These are phyloP conservation scores for Pseudogymnoascus sp. DNA, from an alignment of 2,329 filamentous ascomycete genomes.

Conservation along the genomic window DNA sequence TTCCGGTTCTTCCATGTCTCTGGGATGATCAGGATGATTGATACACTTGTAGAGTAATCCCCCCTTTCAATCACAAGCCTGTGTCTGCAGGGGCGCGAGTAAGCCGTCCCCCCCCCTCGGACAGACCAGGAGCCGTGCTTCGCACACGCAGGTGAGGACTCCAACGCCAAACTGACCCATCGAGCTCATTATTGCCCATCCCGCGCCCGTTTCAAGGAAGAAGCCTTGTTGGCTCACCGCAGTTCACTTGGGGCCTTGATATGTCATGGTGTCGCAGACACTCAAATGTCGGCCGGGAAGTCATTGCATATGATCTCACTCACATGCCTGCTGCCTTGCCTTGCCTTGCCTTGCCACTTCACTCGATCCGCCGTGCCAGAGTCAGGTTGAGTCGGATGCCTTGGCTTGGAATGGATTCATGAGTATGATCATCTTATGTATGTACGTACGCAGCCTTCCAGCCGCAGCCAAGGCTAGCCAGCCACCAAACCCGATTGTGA, in stretches of 20 bases:
- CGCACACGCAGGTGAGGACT: neutral
- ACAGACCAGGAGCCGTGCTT: slow-evolving; percentile 7
- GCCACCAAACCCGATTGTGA: slow-evolving; percentile 7
- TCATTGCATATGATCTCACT: slow-evolving; percentile 4
- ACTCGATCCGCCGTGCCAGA: neutral
- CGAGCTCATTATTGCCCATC: neutral
- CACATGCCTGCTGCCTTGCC: slow-evolving; percentile 4
- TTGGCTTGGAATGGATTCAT: slow-evolving; percentile 6
- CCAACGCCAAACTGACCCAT: neutral
- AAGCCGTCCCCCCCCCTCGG: neutral
- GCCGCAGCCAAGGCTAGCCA: slow-evolving; percentile 4
- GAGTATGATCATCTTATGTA: slow-evolving; percentile 5
- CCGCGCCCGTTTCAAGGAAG: slow-evolving; percentile 6
- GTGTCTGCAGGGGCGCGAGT: neutral
- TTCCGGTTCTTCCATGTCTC: slow-evolving; percentile 4
- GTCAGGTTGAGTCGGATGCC: slow-evolving; percentile 5
- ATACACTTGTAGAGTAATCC: neutral
- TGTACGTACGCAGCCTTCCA: slow-evolving; percentile 3
- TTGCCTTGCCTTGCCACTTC: slow-evolving; percentile 6
- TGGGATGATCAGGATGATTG: slow-evolving; percentile 8
- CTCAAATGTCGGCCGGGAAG: neutral
- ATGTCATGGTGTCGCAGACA: slow-evolving; percentile 7
- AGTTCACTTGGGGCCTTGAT: slow-evolving; percentile 1
- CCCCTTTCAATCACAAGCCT: neutral
- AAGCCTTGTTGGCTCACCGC: slow-evolving; percentile 5